Evolutionary conservation across 371 early-diverging fungal species (phyloP), one percentile per base, ranked within the genome.

Genomic region (Haplosporangium sp.): DNA sequence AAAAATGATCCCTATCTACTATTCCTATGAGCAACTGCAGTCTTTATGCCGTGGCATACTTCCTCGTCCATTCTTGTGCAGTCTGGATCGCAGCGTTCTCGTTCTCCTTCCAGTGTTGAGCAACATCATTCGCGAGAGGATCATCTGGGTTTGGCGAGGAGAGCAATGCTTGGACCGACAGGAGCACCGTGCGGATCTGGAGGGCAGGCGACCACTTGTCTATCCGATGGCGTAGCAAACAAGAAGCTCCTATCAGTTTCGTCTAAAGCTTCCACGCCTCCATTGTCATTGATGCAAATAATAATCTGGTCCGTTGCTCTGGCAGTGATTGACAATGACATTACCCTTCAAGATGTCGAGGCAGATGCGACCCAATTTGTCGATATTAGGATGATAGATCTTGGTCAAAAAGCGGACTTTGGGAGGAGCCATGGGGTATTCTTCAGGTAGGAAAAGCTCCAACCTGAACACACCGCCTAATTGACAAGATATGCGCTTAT

Each of bases 301-400:
- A 8, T 47, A 7, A 5, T 20, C 18, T 21, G 6, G 14, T 21
- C 2, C 18, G 46, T 21, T 41, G 1, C 42, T 50, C 55, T 43
- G 42, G 16, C 20, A 43, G 12, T 29, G n/a, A 46, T 50, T 20
- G 8, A 29, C 20, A 18, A 40, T 21, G 4, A 37, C 8, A 8
- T 63, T 83, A 94, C 96, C 96, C 88, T 99, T 99, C 67, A 99
- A 86, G 76, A 99, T 98, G 83, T 99, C 99, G 64, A 99, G 85
- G 77, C 99, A 99, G 67, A 99, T 98, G 65, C 99, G 93, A 10
- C 99, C 99, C 47, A 96, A 91, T 83, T 95, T 95, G 85, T 99
- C 99, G 81, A 99, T 98, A 84, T 99, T 99, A 42, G 99, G 99
- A 86, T 99, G 99, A 86, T 99, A 99, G 81, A 99, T 98, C 82